Evolutionary conservation across 2,329 filamentous ascomycete genomes (phyloP).

Genomic region (Colletotrichum theobromicola): DNA sequence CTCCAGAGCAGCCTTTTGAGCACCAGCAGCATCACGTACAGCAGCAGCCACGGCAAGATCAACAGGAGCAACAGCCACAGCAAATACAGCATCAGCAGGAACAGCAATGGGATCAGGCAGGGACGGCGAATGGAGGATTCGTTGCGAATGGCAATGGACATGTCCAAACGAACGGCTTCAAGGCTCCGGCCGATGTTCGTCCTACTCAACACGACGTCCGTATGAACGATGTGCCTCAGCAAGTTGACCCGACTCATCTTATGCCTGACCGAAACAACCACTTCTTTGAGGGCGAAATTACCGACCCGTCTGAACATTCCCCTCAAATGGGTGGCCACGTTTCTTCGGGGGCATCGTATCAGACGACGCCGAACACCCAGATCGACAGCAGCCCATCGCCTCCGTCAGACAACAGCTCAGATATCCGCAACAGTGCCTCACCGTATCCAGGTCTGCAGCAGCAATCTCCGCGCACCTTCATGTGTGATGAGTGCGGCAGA

Average conservation of each 20-base stretch:
- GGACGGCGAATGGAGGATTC: neutral
- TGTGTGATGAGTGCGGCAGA: constrained; percentile 48
- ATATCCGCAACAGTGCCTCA: constrained; percentile 42
- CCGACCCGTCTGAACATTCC: constrained; percentile 45
- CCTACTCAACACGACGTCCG: neutral
- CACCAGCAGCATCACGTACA: neutral
- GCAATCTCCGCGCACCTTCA: constrained; percentile 32
- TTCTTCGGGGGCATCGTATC: constrained; percentile 44
- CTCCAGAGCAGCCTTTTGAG: constrained; percentile 4
- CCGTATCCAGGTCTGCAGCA: constrained; percentile 26
- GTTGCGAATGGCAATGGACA: neutral
- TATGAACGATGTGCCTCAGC: neutral
- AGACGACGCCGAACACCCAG: constrained; percentile 54
- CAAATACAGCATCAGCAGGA: neutral
- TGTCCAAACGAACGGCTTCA: neutral
- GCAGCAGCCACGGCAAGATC: neutral
- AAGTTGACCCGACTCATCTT: constrained; percentile 7
- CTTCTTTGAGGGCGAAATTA: constrained; percentile 21
- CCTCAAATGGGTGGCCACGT: constrained; percentile 44
- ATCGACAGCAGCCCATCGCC: constrained; percentile 46
- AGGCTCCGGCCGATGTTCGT: neutral
- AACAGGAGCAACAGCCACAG: constrained; percentile 1
- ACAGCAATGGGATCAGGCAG: neutral
- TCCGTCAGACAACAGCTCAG: constrained; percentile 39
- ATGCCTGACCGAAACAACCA: constrained; percentile 10